These are phyloP conservation scores for Rosa lucieae DNA, from an alignment of 306 rosid genomes.

Conservation along the genomic window DNA sequence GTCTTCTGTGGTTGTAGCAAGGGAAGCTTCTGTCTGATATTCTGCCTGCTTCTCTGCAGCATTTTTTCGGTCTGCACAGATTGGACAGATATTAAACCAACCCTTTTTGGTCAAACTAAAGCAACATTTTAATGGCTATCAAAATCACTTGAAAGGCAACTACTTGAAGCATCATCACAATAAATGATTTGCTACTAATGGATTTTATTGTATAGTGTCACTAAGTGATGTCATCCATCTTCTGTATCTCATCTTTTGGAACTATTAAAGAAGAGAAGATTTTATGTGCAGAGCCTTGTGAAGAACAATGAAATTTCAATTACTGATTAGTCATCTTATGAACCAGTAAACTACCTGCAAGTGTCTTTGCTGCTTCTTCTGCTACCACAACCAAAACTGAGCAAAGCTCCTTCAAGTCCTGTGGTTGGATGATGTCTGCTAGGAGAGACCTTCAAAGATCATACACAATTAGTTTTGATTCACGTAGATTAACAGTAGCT, in stretches of 20 bases:
- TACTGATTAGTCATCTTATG: conserved; percentile 10
- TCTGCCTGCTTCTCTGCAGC: conserved; percentile 44
- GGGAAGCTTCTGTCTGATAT: conserved; percentile 43
- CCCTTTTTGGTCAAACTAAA: neutral
- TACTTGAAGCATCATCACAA: conserved; percentile 21
- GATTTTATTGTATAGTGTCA: neutral
- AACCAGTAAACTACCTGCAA: conserved; percentile 54
- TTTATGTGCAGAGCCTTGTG: neutral
- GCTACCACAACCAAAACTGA: conserved; percentile 84
- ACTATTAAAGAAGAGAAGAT: neutral
- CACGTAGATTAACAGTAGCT: conserved; percentile 16
- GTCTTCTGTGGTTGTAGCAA: conserved; percentile 70
- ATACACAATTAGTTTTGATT: conserved; percentile 43
- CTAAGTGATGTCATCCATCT: neutral
- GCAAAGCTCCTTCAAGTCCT: conserved; percentile 92
- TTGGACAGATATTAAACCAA: conserved; percentile 17
- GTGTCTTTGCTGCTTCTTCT: conserved; percentile 80
- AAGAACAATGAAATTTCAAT: conserved; percentile 16
- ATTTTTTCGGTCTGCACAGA: conserved; percentile 61
- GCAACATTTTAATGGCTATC: neutral
- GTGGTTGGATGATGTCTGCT: conserved; percentile 96
- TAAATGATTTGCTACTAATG: neutral
- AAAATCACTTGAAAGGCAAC: conserved; percentile 21
- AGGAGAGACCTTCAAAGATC: conserved; percentile 76
- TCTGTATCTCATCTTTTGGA: neutral